Percentiles rank a stretch among this genome's conserved stretches.
phyloP scores from a whole-genome alignment of 2,329 filamentous ascomycete genomes.

The Ophiostoma perfectum region DNA sequence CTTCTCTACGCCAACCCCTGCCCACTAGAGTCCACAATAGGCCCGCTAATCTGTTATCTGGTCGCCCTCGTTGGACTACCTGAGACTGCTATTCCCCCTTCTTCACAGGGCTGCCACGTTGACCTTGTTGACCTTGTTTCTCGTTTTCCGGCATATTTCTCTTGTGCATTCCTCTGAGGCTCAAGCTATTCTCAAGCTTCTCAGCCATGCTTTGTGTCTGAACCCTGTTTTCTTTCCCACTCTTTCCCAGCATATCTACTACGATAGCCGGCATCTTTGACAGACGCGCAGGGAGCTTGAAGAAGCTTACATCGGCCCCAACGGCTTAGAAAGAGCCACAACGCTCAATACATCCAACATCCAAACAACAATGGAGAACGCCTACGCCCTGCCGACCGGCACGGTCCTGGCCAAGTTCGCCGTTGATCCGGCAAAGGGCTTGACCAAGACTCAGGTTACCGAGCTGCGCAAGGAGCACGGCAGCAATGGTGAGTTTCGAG shows the following conservation, averaged over 20 bases:
- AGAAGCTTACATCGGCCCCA: background rate
- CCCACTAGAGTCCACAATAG: slow-evolving; percentile 9
- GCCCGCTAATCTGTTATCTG: slow-evolving; percentile 13
- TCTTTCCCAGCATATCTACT: background rate
- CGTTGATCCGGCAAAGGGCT: slow-evolving; percentile 50
- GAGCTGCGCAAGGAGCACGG: slow-evolving; percentile 55
- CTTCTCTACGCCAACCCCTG: slow-evolving; percentile 1
- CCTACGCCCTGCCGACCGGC: slow-evolving; percentile 53
- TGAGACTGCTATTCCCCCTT: slow-evolving; percentile 9
- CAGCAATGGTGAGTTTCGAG: slow-evolving; percentile 54
- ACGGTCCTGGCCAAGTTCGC: slow-evolving; percentile 56
- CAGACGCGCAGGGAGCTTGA: background rate
- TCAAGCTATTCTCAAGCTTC: slow-evolving; percentile 5
- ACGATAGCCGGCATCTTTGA: background rate
- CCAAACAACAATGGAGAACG: slow-evolving; percentile 53
- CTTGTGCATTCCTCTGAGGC: background rate
- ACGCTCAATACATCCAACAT: background rate
- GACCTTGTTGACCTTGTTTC: slow-evolving; percentile 9
- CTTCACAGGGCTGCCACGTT: slow-evolving; percentile 15
- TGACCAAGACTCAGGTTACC: slow-evolving; percentile 55
- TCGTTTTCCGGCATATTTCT: background rate
- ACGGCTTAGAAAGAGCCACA: background rate
- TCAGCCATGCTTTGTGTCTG: background rate
- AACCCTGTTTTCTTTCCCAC: background rate
- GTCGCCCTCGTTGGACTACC: slow-evolving; percentile 1